phyloP scores from a whole-genome alignment of 1,139 yeast genomes.

The Blastobotrys serpentis region DNA sequence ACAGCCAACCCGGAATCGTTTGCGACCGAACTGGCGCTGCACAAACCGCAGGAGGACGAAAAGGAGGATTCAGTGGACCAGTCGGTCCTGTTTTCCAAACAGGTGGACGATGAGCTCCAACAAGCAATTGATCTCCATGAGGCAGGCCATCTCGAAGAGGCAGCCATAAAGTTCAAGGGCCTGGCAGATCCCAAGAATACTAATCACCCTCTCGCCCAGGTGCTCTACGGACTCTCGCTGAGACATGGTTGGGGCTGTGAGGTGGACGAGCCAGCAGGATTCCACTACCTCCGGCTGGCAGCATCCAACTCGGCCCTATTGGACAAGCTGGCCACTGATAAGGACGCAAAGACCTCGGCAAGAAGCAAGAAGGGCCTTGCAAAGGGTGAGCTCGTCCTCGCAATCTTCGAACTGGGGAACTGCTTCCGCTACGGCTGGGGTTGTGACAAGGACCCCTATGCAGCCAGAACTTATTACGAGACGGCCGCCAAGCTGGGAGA shows the following conservation, averaged over 20 bases:
- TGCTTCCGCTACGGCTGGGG: constrained; percentile 41
- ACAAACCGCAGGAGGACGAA: not conserved
- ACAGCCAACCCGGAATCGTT: constrained; percentile 16
- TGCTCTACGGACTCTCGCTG: constrained; percentile 36
- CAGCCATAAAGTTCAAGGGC: constrained; percentile 26
- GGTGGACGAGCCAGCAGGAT: constrained; percentile 30
- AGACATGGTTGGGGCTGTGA: constrained; percentile 40
- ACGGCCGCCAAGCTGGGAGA: constrained; percentile 39
- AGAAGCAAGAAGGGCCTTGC: constrained; percentile 22
- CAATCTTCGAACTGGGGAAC: constrained; percentile 39
- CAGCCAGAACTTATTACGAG: constrained; percentile 37
- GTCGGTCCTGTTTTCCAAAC: constrained; percentile 10
- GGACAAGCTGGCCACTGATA: constrained; percentile 23
- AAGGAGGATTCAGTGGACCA: not conserved
- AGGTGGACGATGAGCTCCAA: constrained; percentile 29
- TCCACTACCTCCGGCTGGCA: constrained; percentile 32
- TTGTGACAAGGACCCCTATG: constrained; percentile 31
- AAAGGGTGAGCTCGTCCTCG: constrained; percentile 35
- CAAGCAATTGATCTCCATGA: constrained; percentile 36
- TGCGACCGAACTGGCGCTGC: constrained; percentile 21
- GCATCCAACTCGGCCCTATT: constrained; percentile 32
- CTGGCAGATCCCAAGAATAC: constrained; percentile 31
- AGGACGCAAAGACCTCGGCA: constrained; percentile 7
- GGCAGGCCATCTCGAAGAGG: constrained; percentile 28
- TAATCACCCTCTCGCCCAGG: constrained; percentile 36